phyloP scores from a whole-genome alignment of 306 rosid species.

The Cicer arietinum region DNA sequence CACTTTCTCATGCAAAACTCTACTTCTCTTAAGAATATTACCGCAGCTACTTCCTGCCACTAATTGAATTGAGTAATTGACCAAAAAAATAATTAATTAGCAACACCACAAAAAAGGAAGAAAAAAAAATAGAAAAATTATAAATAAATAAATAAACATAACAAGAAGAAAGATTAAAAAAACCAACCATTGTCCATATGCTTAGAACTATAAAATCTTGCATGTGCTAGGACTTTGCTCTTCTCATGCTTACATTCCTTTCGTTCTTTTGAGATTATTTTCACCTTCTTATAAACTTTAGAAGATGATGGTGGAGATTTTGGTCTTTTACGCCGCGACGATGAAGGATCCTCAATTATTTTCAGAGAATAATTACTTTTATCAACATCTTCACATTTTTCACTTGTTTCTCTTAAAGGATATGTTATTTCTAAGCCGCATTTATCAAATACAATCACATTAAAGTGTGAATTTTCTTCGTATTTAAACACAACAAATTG shows the following conservation, averaged over 20 bases:
- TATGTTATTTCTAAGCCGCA: slow-evolving; percentile 27
- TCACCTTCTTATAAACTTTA: not conserved
- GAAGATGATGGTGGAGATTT: not conserved
- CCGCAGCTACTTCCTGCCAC: not conserved
- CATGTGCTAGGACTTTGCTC: not conserved
- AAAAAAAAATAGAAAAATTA: no score
- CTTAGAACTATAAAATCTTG: not conserved
- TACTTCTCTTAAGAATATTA: not conserved
- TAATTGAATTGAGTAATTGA: not conserved
- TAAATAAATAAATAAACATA: no score
- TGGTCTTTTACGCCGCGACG: not conserved
- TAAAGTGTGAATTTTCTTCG: slow-evolving; percentile 15
- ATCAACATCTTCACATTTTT: not conserved
- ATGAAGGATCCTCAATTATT: not conserved
- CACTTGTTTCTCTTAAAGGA: not conserved
- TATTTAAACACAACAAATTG: slow-evolving; percentile 39
- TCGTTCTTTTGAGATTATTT: not conserved
- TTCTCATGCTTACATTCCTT: no score
- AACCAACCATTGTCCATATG: not conserved
- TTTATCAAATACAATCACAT: slow-evolving; percentile 11
- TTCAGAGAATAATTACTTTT: not conserved
- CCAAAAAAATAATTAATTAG: no score
- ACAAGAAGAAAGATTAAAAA: not conserved
- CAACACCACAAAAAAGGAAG: no score
- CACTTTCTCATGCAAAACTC: not conserved